Percentiles rank a stretch among this genome's conserved stretches.
Conservation (phyloP, 2,329 filamentous ascomycete species). For the Xylaria arbuscula region DNA sequence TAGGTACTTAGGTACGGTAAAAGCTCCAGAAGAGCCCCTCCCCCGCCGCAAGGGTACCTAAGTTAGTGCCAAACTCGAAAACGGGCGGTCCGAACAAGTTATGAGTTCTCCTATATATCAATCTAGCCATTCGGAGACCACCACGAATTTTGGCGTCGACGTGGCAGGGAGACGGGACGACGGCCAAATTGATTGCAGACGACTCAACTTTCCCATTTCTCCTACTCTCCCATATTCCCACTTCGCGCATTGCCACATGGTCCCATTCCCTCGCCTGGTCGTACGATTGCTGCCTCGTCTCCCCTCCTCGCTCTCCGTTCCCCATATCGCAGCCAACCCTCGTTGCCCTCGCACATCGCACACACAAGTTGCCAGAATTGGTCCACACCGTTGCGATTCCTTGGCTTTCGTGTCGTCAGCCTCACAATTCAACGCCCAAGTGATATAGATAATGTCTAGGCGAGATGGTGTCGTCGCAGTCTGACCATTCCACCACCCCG, state of each 20-base stretch:
- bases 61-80: no score
- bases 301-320: not conserved
- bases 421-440: not conserved
- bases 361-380: not conserved
- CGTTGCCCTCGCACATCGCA: not conserved
- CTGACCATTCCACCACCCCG: constrained; percentile 10
- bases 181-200: constrained; percentile 7
- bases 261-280: not conserved
- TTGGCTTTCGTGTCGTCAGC: not conserved
- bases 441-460: constrained; percentile 1
- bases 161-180: constrained; percentile 19
- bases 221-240: not conserved
- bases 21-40: not conserved
- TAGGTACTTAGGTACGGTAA: not conserved
- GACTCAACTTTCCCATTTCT: not conserved
- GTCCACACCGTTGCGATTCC: not conserved
- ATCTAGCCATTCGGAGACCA: constrained; percentile 44
- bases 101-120: not conserved
- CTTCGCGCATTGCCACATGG: not conserved
- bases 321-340: not conserved
- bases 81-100: no score
- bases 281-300: not conserved
- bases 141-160: constrained; percentile 45
- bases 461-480: constrained; percentile 23
- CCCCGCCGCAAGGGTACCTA: not conserved